Base-by-base conservation (phyloP, 352 stramenopile genomes). In the Phytophthora megakarya region DNA sequence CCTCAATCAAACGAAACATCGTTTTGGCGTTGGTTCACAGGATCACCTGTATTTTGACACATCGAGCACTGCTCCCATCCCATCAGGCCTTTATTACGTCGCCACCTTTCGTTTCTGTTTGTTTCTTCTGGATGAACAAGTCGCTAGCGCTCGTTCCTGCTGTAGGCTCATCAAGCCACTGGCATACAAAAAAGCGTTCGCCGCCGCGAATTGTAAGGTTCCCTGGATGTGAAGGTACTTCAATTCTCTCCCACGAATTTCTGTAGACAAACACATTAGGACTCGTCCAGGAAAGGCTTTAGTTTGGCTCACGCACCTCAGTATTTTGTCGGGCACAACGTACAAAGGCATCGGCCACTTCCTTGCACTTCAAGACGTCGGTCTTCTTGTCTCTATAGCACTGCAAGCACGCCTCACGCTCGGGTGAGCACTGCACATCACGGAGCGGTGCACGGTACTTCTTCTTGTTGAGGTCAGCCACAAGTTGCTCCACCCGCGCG, bases 351-450 rank as follows among this genome's bases (percentile, higher is more conserved):
- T 95, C 86, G 43, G 86, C 84, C 58, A 95, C 81, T 72, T 95
- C 79, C 77, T 91, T 90, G 78, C 86, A 95, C 65, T 86, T 74
- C 52, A 95, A 81, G 39, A 95, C 61, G 71, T 93, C 72, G 61
- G 72, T 83, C 64, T 86, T 72, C 65, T 90, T 82, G 77, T 92
- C 81, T 80, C 77, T 81, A 88, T 95, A 95, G 73, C 86, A 95
- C 69, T 93, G 73, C 74, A 95, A 80, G 51, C 83, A 93, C 51
- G 83, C 81, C 32, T 93, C 80, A 15, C 84, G 84, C 69, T 93
- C 86, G 13, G 73, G 18, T 44, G 84, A 81, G 71, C 86, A 95
- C 74, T 93, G 81, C 49, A 95, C 86, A 52, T 92, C 84, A 42
- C 78, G 85, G 19, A 95, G 76, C 32, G 86, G 86, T 35, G 86